Percentiles rank a stretch among this genome's conserved stretches.
phyloP scores from a whole-genome alignment of 805 yeast species.

The Yamadazyma insecticola region DNA sequence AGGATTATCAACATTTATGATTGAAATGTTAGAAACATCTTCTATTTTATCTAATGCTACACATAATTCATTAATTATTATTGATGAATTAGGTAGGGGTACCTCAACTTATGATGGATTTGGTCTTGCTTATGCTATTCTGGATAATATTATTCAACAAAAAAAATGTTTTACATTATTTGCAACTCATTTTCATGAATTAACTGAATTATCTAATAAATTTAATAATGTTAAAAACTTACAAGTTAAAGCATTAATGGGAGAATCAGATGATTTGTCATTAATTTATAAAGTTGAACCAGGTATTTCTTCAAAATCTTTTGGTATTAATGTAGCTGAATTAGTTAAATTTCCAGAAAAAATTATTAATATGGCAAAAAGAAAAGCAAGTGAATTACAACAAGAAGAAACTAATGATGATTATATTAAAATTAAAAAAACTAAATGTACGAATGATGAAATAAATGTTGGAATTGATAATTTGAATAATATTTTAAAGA shows the following conservation, averaged over 20 bases:
- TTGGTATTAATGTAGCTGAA: slow-evolving; percentile 97
- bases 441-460: slow-evolving; percentile 50
- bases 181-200: slow-evolving; percentile 97
- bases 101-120: slow-evolving; percentile 91
- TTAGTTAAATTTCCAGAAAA: slow-evolving; percentile 89
- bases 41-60: slow-evolving; percentile 80
- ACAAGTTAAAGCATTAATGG: slow-evolving; percentile 92
- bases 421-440: slow-evolving; percentile 42
- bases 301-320: slow-evolving; percentile 93
- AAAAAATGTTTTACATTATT: slow-evolving; percentile 78
- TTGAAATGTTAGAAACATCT: slow-evolving; percentile 94
- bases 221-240: slow-evolving; percentile 65
- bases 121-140: slow-evolving; percentile 96
- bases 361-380: slow-evolving; percentile 90
- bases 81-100: slow-evolving; percentile 96
- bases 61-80: slow-evolving; percentile 71
- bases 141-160: slow-evolving; percentile 72
- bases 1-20: slow-evolving; percentile 88
- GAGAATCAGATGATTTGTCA: slow-evolving; percentile 65
- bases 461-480: slow-evolving; percentile 49
- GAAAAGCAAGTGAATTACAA: slow-evolving; percentile 86
- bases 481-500: slow-evolving; percentile 43
- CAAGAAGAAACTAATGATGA: slow-evolving; percentile 42
- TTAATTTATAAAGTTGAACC: slow-evolving; percentile 90
- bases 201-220: slow-evolving; percentile 71